Conservation (phyloP, 129 eudicot genomes). For the Flaveria sonorensis region DNA sequence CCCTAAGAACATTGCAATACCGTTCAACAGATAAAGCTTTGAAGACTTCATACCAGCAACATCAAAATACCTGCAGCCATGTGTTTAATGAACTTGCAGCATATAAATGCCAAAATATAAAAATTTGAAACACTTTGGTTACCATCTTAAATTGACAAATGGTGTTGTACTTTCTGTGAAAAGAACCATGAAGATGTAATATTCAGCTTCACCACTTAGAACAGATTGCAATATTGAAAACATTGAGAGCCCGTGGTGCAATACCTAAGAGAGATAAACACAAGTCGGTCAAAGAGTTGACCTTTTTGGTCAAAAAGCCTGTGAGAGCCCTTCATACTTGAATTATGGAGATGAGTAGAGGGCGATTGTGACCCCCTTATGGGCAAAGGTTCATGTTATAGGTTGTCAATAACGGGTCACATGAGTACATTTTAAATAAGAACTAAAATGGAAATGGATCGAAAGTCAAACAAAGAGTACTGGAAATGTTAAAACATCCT, state of each 20-base stretch:
- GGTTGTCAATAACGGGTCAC: not conserved
- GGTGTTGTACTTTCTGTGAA: conserved; percentile 87
- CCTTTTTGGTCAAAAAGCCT: not conserved
- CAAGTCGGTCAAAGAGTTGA: conserved; percentile 6
- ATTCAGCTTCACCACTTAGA: conserved; percentile 62
- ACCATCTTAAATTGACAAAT: conserved; percentile 85
- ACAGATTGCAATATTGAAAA: conserved; percentile 60
- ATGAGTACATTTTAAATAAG: not conserved
- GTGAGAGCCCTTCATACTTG: not conserved
- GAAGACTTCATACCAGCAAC: conserved; percentile 74
- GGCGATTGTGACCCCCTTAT: not conserved
- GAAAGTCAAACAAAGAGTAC: not conserved
- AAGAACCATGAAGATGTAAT: conserved; percentile 77
- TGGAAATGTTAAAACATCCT: not conserved
- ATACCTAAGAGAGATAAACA: conserved; percentile 42
- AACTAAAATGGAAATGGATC: not conserved
- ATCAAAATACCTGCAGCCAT: conserved; percentile 67
- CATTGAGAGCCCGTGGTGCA: conserved; percentile 87
- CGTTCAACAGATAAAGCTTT: conserved; percentile 62
- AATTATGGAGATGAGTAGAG: not conserved
- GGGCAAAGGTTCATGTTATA: not conserved
- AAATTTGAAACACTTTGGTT: conserved; percentile 21
- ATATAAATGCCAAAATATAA: conserved; percentile 15
- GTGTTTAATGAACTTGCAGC: not conserved
- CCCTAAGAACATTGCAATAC: conserved; percentile 80